A percentile compares a stretch with the other conserved stretches of the same genome.
These are phyloP conservation scores for Cladosporium sp. DNA, from an alignment of 2,329 filamentous ascomycete species.

Conservation along the genomic window DNA sequence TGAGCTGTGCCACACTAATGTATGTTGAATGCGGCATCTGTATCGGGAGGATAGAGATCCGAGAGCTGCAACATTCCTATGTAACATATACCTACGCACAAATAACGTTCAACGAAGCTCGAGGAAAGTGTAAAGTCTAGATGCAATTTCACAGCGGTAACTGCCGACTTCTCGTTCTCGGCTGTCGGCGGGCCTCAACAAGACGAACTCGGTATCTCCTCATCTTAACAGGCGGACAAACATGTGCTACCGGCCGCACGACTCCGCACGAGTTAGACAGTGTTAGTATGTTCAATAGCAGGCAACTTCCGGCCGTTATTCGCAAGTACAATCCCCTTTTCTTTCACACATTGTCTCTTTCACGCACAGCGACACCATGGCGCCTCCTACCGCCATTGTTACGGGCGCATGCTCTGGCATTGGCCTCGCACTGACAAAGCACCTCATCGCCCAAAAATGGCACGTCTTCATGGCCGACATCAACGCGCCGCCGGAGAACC, in stretches of 20 bases:
- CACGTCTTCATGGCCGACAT: slow-evolving; percentile 44
- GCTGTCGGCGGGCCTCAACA: not conserved
- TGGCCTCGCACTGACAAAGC: slow-evolving; percentile 40
- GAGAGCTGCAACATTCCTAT: too few relatives aligned
- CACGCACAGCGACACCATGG: slow-evolving; percentile 25
- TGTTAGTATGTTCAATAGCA: not conserved
- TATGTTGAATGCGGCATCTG: too few relatives aligned
- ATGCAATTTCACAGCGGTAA: too few relatives aligned
- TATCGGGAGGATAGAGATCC: too few relatives aligned
- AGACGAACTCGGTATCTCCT: not conserved
- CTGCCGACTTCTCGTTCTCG: not conserved
- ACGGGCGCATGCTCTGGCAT: slow-evolving; percentile 45
- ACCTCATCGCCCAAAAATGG: slow-evolving; percentile 37
- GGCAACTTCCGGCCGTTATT: not conserved
- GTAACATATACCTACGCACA: too few relatives aligned
- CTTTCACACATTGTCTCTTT: not conserved
- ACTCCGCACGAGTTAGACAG: not conserved
- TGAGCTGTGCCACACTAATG: too few relatives aligned
- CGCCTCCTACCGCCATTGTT: slow-evolving; percentile 40
- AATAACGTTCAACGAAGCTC: too few relatives aligned
- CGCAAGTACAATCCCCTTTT: not conserved
- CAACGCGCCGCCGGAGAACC: slow-evolving; percentile 31
- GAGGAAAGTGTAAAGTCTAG: too few relatives aligned
- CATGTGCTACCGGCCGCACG: not conserved
- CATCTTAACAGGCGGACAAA: not conserved